These are phyloP conservation scores for Pseudocercospora eumusae DNA, from an alignment of 2,329 filamentous ascomycete species.

Conservation along the genomic window DNA sequence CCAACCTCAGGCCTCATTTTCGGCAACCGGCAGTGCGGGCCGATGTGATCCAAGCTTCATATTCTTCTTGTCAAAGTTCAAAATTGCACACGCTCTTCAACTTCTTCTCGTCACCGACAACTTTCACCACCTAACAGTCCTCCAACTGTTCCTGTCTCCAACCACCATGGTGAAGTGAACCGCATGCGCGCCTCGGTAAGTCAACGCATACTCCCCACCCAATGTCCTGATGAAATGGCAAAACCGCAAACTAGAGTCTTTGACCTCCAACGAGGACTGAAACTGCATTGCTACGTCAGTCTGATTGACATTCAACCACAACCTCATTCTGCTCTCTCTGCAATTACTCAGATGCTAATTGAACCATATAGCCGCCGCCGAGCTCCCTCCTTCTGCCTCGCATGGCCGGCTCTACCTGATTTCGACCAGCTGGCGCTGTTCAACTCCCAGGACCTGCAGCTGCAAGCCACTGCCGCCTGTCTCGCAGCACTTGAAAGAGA, in stretches of 20 bases:
- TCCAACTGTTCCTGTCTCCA: not conserved
- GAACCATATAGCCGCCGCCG: not conserved
- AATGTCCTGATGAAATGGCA: constrained; percentile 30
- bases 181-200: constrained; percentile 20
- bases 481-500: not conserved
- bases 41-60: not conserved
- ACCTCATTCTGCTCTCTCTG: not conserved
- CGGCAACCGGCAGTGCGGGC: not conserved
- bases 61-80: constrained; percentile 1
- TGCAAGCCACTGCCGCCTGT: constrained; percentile 7
- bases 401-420: not conserved
- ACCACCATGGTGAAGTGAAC: not conserved
- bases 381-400: not conserved
- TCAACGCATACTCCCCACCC: not conserved
- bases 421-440: constrained; percentile 10
- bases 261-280: constrained; percentile 33
- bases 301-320: constrained; percentile 22
- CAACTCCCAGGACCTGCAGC: constrained; percentile 9
- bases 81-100: constrained; percentile 5
- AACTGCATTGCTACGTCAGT: constrained; percentile 36
- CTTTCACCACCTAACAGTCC: not conserved
- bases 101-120: not conserved
- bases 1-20: not conserved
- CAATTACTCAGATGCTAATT: not conserved
- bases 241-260: constrained; percentile 37